These are phyloP conservation scores for Crithidia fasciculata DNA, from an alignment of 208 protist species.

Conservation along the genomic window DNA sequence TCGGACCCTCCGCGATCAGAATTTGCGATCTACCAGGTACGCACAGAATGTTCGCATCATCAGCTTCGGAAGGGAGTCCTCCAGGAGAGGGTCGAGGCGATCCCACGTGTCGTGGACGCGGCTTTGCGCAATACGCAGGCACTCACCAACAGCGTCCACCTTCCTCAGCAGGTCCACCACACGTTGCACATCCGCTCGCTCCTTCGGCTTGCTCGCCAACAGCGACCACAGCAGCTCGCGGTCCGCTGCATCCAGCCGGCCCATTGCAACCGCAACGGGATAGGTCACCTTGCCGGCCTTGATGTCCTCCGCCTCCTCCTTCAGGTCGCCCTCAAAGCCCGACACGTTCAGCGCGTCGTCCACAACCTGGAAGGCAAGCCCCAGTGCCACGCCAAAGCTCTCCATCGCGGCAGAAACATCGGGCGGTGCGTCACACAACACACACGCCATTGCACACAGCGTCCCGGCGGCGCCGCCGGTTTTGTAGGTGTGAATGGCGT, in stretches of 20 bases:
- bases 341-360: conserved; percentile 63
- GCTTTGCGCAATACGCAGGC: conserved; percentile 36
- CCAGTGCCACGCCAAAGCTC: conserved; percentile 49
- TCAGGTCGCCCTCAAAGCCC: conserved; percentile 45
- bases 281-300: conserved; percentile 67
- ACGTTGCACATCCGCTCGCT: conserved; percentile 23
- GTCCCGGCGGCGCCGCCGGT: conserved; percentile 45
- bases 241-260: conserved; percentile 32
- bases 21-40: conserved; percentile 33
- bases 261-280: conserved; percentile 57
- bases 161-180: conserved; percentile 39
- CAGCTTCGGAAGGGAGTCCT: conserved; percentile 55
- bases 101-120: conserved; percentile 49
- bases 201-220: conserved; percentile 30
- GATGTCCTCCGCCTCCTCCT: conserved; percentile 57
- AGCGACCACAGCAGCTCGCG: conserved; percentile 44
- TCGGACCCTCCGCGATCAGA: too few relatives aligned
- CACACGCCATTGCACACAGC: conserved; percentile 57
- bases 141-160: conserved; percentile 35
- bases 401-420: conserved; percentile 36
- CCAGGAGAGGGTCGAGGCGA: conserved; percentile 40
- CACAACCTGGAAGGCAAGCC: conserved; percentile 74
- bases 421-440: conserved; percentile 42
- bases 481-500: conserved; percentile 64
- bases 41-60: conserved; percentile 61